Evolutionary conservation across 306 rosid species (phyloP), one percentile per base, ranked within the genome.

Genomic region (barrel medic (Medicago truncatula)): DNA sequence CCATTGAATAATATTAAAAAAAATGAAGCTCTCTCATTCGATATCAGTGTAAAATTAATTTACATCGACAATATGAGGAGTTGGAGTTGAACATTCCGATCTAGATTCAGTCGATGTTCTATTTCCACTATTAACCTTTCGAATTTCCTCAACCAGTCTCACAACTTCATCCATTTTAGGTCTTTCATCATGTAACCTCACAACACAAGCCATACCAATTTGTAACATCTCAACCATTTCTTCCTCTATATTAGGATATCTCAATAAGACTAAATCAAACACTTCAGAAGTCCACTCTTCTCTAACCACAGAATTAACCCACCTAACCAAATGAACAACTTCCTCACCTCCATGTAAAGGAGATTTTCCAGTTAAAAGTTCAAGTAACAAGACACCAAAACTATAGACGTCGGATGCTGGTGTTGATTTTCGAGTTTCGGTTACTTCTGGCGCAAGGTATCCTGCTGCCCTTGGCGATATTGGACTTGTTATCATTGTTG

Each of bases 271-370:
- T 1, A 86, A 87, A 85, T 93, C 98, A 76, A 93, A 93, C 41
- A 93, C 98, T 63, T 93, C 98, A 8, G 91, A 92, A 36, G 97
- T 91, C 98, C 98, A 93, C 73, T 93, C 98, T 78, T 93, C 98
- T 69, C 98, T 83, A 12, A 93, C 97, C 80, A 93, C 96, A 44
- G 97, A 91, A 81, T 86, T 91, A 79, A 93, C 98, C 98, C 98
- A 93, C 23, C 96, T 89, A 49, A 93, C 97, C 84, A 93, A 70
- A 71, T 91, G 93, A 3, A 89, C 84, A 63, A 91, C 90, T 76
- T 93, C 97, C 39, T 91, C 88, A 31, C 91, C 82, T 10, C 86
- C 91, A 65, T 81, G 87, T 8, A 84, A 70, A 2, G 98, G 93
- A 16, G 88, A 85, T 65, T 85, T 93, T 43, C 98, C 94, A 0